A percentile compares a stretch with the other conserved stretches of the same genome.
Conservation (phyloP, 495 filamentous ascomycete species). For the Endocarpon pusillum region DNA sequence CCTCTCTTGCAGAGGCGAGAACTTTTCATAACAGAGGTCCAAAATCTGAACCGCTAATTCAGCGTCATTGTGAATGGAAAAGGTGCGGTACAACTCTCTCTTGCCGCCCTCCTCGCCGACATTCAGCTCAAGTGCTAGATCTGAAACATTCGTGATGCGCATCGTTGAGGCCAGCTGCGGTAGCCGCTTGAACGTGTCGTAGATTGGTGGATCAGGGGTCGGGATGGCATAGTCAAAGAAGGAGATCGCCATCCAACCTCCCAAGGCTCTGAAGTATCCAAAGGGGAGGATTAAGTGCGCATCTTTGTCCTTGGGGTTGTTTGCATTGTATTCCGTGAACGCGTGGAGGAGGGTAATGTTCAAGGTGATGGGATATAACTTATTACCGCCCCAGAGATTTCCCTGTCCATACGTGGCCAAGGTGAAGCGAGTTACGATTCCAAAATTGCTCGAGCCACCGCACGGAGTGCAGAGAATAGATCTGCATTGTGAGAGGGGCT, state of each 20-base stretch:
- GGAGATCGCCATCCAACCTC: conserved; percentile 16
- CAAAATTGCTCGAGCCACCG: conserved; percentile 23
- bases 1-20: conserved; percentile 18
- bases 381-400: conserved; percentile 20
- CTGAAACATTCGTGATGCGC: conserved; percentile 24
- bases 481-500: conserved; percentile 15
- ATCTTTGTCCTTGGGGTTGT: conserved; percentile 20
- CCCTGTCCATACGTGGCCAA: conserved; percentile 22
- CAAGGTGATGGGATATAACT: conserved; percentile 3
- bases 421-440: conserved; percentile 30
- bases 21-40: conserved; percentile 20
- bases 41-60: conserved; percentile 19
- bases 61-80: conserved; percentile 17
- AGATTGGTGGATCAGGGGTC: conserved; percentile 22
- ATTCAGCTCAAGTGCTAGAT: conserved; percentile 27
- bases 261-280: conserved; percentile 13
- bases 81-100: conserved; percentile 29
- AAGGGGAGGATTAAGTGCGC: conserved; percentile 30
- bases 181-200: conserved; percentile 23
- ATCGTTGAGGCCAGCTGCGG: conserved; percentile 19
- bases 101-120: conserved; percentile 22
- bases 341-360: conserved; percentile 14
- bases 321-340: conserved; percentile 20
- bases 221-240: conserved; percentile 26
- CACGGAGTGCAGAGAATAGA: conserved; percentile 17